These are phyloP conservation scores for Oryza officinalis DNA, from an alignment of 176 grass and related monocot genomes.

Conservation along the genomic window DNA sequence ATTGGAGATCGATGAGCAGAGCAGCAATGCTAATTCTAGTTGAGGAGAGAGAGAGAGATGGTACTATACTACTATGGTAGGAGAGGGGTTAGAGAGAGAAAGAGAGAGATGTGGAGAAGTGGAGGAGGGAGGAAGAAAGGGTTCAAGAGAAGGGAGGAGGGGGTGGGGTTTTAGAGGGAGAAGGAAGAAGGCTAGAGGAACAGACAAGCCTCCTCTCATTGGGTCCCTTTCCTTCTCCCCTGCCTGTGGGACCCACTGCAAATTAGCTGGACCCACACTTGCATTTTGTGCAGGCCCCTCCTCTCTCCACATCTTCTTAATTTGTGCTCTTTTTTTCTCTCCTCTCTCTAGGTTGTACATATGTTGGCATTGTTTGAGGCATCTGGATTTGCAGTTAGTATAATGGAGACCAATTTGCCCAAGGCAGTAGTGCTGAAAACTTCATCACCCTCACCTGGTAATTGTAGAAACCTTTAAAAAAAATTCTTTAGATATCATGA, in stretches of 20 bases:
- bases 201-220: constrained; percentile 56
- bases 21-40: constrained; percentile 28
- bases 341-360: constrained; percentile 45
- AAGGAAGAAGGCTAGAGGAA: constrained; percentile 29
- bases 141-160: constrained; percentile 47
- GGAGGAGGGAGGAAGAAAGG: constrained; percentile 45
- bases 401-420: constrained; percentile 39
- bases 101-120: background rate
- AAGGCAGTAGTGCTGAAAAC: background rate
- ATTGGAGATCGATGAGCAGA: constrained; percentile 23
- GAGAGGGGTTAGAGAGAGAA: background rate
- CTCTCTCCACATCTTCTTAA: background rate
- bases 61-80: background rate
- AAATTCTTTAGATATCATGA: background rate
- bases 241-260: constrained; percentile 23
- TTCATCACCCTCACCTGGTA: background rate
- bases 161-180: constrained; percentile 64
- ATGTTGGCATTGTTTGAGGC: constrained; percentile 29
- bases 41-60: background rate
- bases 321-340: background rate
- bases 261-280: background rate
- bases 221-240: constrained; percentile 31
- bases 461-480: no score
- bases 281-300: background rate
- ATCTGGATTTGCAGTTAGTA: constrained; percentile 30